A percentile compares a stretch with the other conserved stretches of the same genome.
These are phyloP conservation scores for Cyberlindnera mississippiensis DNA, from an alignment of 805 yeast species.

Conservation along the genomic window DNA sequence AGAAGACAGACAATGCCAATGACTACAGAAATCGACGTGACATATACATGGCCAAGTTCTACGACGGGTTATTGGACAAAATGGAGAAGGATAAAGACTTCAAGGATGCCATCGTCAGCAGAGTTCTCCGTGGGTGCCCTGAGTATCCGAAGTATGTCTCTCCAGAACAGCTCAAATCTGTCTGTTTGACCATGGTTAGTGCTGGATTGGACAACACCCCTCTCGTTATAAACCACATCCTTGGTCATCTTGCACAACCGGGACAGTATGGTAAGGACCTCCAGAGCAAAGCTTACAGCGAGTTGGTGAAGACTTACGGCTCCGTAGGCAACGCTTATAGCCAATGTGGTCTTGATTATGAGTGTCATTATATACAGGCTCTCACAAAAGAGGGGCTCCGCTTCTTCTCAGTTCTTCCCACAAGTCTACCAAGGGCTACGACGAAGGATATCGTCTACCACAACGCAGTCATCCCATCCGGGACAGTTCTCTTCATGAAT, in stretches of 20 bases:
- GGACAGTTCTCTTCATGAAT: slow-evolving; percentile 60
- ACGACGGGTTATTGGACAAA: slow-evolving; percentile 27
- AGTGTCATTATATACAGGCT: slow-evolving; percentile 51
- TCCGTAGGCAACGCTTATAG: slow-evolving; percentile 34
- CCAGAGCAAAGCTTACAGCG: slow-evolving; percentile 42
- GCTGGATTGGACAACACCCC: slow-evolving; percentile 78
- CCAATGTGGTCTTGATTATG: slow-evolving; percentile 26
- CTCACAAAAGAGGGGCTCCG: slow-evolving; percentile 61
- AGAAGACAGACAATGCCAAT: slow-evolving; percentile 24
- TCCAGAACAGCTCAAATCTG: slow-evolving; percentile 46
- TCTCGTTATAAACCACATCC: slow-evolving; percentile 52
- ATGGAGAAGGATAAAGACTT: slow-evolving; percentile 27
- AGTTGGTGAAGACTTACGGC: slow-evolving; percentile 35
- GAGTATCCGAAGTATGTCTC: slow-evolving; percentile 25
- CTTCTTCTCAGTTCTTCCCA: slow-evolving; percentile 60
- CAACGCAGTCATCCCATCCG: slow-evolving; percentile 45
- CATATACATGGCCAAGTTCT: slow-evolving; percentile 41
- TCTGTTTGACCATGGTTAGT: slow-evolving; percentile 71
- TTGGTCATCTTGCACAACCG: slow-evolving; percentile 54
- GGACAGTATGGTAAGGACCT: slow-evolving; percentile 31
- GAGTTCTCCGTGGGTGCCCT: slow-evolving; percentile 14
- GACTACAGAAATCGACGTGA: slow-evolving; percentile 42
- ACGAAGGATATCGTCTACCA: slow-evolving; percentile 45
- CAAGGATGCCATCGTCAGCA: slow-evolving; percentile 33
- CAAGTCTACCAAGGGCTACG: slow-evolving; percentile 60